Evolutionary conservation across 129 eudicot genomes (phyloP).

Genomic region (Calendula officinalis): DNA sequence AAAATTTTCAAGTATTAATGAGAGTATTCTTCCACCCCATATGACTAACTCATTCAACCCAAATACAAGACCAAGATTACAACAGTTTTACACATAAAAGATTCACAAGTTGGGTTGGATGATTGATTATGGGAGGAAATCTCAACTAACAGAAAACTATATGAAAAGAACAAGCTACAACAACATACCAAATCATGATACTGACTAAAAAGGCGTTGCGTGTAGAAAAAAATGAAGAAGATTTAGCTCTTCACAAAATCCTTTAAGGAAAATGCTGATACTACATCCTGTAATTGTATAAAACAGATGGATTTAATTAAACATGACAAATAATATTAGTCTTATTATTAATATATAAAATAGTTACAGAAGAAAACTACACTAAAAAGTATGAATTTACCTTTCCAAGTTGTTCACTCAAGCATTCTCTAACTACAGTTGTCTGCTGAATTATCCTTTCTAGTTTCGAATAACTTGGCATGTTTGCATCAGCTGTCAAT

Average conservation of each 20-base stretch:
- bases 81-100: constrained; percentile 2
- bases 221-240: constrained; percentile 13
- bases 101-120: background rate
- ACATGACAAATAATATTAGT: no score
- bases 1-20: constrained; percentile 12
- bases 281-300: constrained; percentile 1
- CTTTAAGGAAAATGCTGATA: constrained; percentile 3
- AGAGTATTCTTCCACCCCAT: constrained; percentile 9
- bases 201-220: background rate
- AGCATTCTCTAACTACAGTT: constrained; percentile 71
- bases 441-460: constrained; percentile 90
- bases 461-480: constrained; percentile 69
- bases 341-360: background rate
- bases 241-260: constrained; percentile 15
- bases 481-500: constrained; percentile 47
- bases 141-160: constrained; percentile 3
- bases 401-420: constrained; percentile 76
- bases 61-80: constrained; percentile 15
- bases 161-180: background rate
- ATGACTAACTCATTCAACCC: background rate
- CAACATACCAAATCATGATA: constrained; percentile 5
- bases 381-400: constrained; percentile 33
- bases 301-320: no score
- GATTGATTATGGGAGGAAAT: constrained; percentile 3
- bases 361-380: background rate